phyloP scores from a whole-genome alignment of 2,329 filamentous ascomycete species.

The Paraphaeosphaeria minitans region DNA sequence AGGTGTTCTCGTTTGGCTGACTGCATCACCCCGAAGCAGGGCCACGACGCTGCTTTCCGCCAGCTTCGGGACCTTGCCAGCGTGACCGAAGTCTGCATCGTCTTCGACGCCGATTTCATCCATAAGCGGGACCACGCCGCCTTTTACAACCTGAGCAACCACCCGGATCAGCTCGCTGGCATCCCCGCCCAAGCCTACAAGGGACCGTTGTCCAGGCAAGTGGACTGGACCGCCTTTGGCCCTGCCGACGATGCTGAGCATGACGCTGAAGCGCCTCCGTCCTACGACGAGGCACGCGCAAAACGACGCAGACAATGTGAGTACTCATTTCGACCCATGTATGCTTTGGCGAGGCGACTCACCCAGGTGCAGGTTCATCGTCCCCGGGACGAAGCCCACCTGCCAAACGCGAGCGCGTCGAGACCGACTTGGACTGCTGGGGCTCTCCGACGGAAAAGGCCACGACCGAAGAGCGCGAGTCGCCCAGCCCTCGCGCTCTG shows the following conservation, averaged over 20 bases:
- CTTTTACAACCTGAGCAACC: not conserved
- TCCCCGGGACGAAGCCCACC: not conserved
- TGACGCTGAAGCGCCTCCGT: not conserved
- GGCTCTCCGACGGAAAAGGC: not conserved
- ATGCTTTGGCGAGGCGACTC: not conserved
- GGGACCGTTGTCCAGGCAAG: not conserved
- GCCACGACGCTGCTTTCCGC: not conserved
- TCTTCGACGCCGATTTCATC: not conserved
- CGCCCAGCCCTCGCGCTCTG: too few relatives aligned
- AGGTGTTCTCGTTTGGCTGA: not conserved
- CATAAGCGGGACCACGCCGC: not conserved
- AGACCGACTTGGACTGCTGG: too few relatives aligned
- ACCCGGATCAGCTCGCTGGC: not conserved
- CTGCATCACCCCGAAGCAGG: not conserved
- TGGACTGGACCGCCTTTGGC: not conserved
- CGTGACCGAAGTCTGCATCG: not conserved
- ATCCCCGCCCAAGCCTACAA: not conserved
- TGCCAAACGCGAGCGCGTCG: not conserved
- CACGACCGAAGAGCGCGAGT: too few relatives aligned
- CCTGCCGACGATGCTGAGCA: not conserved
- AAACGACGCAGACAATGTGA: not conserved
- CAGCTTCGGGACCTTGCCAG: not conserved
- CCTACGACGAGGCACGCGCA: not conserved
- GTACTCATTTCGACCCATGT: not conserved
- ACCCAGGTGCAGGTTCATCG: not conserved